Conservation (phyloP, 768 basidiomycete genomes). For the Lactifluus volemus region DNA sequence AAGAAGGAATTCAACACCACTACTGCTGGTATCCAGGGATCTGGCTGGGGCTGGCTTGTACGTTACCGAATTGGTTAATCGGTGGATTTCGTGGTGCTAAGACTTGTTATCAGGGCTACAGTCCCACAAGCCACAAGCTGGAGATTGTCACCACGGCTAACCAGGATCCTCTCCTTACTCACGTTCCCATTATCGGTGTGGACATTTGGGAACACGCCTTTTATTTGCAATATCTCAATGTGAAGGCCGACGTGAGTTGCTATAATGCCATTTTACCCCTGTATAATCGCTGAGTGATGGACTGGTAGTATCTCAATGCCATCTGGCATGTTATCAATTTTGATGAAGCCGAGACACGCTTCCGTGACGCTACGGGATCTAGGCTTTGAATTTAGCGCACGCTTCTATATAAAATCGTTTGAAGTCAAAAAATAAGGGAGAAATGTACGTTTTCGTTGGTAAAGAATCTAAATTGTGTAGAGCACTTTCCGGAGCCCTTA, state of each 20-base stretch:
- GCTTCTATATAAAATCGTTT: not conserved
- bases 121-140: conserved; percentile 56
- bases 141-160: conserved; percentile 90
- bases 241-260: conserved; percentile 77
- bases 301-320: conserved; percentile 55
- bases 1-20: conserved; percentile 79
- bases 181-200: conserved; percentile 80
- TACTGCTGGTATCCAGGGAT: conserved; percentile 83
- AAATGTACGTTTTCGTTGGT: not conserved
- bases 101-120: conserved; percentile 46
- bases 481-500: not conserved
- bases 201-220: conserved; percentile 97
- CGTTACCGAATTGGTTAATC: conserved; percentile 26
- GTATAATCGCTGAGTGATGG: not conserved
- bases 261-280: not conserved
- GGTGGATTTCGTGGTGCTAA: not conserved
- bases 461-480: not conserved
- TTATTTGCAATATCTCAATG: conserved; percentile 95
- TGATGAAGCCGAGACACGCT: conserved; percentile 68
- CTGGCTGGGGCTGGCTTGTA: conserved; percentile 96
- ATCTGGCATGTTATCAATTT: conserved; percentile 69
- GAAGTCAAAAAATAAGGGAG: not conserved
- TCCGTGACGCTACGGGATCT: conserved; percentile 34
- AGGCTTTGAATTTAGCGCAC: conserved; percentile 28
- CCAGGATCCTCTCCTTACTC: conserved; percentile 83